Evolutionary conservation across 441 rosid species (phyloP).

Genomic region (Theobroma grandiflorum): DNA sequence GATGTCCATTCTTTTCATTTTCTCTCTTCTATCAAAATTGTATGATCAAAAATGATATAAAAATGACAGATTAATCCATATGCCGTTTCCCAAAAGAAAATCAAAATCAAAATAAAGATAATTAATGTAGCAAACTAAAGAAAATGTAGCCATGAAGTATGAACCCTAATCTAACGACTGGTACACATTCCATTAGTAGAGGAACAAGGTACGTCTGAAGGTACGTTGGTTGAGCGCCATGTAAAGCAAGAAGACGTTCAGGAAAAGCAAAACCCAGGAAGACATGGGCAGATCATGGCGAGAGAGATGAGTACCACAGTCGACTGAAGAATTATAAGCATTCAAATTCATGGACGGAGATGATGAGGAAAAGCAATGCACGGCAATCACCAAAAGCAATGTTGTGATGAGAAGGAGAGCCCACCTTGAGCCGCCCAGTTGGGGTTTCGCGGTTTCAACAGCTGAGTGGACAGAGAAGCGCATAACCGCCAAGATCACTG

Average conservation of each 20-base stretch:
- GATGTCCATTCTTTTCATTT: too few relatives aligned
- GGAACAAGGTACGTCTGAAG: constrained; percentile 9
- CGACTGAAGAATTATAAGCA: too few relatives aligned
- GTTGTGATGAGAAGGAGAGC: neutral
- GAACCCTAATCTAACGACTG: neutral
- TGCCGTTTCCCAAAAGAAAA: too few relatives aligned
- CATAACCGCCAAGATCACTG: neutral
- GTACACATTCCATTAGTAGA: neutral
- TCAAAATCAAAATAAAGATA: too few relatives aligned
- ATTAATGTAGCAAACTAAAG: too few relatives aligned
- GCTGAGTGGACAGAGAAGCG: neutral
- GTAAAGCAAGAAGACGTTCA: constrained; percentile 7
- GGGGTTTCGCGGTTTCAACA: neutral
- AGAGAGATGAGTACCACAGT: too few relatives aligned
- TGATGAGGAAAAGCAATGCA: neutral
- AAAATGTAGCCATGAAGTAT: too few relatives aligned
- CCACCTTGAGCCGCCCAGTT: neutral
- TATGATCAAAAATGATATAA: too few relatives aligned
- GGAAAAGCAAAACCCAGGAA: constrained; percentile 1
- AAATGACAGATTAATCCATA: too few relatives aligned
- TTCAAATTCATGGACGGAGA: too few relatives aligned
- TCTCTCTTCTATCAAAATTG: too few relatives aligned
- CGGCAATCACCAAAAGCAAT: constrained; percentile 1
- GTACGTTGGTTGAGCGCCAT: constrained; percentile 12
- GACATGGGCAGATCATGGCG: too few relatives aligned